Evolutionary conservation across 2,329 filamentous ascomycete species (phyloP).

Genomic region (Ilyonectria mors-panacis): DNA sequence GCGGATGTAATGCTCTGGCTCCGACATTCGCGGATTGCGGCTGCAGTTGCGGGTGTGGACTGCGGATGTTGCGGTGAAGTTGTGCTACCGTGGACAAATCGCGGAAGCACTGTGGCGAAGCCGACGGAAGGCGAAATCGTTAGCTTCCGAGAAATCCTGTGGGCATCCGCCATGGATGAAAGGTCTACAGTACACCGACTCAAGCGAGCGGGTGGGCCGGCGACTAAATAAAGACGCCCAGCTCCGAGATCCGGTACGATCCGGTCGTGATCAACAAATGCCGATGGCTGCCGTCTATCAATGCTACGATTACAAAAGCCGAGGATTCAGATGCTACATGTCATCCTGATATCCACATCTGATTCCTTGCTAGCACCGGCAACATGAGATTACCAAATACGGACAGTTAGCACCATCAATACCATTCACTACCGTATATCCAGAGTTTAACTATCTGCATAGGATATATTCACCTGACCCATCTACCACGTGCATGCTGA

Average conservation of each 20-base stretch:
- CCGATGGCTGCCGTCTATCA: conserved; percentile 1
- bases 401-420: too few relatives aligned
- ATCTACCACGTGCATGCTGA: too few relatives aligned
- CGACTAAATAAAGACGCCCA: background rate
- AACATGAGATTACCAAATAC: too few relatives aligned
- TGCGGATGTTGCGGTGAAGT: conserved; percentile 31
- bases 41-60: too few relatives aligned
- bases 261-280: background rate
- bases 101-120: conserved; percentile 39
- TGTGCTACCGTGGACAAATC: conserved; percentile 17
- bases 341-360: background rate
- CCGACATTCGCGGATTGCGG: conserved; percentile 30
- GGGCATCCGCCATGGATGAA: background rate
- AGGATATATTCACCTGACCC: too few relatives aligned
- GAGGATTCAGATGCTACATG: background rate
- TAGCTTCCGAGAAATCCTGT: background rate
- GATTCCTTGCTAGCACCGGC: too few relatives aligned
- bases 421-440: too few relatives aligned
- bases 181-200: background rate
- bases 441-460: too few relatives aligned
- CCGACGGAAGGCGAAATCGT: background rate
- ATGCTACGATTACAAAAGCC: background rate
- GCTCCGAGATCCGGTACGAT: background rate
- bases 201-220: background rate
- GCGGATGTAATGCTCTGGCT: conserved; percentile 51